Evolutionary conservation across 257 asterid genomes (phyloP), one percentile per base, ranked within the genome.

Genomic region (Vinca minor): DNA sequence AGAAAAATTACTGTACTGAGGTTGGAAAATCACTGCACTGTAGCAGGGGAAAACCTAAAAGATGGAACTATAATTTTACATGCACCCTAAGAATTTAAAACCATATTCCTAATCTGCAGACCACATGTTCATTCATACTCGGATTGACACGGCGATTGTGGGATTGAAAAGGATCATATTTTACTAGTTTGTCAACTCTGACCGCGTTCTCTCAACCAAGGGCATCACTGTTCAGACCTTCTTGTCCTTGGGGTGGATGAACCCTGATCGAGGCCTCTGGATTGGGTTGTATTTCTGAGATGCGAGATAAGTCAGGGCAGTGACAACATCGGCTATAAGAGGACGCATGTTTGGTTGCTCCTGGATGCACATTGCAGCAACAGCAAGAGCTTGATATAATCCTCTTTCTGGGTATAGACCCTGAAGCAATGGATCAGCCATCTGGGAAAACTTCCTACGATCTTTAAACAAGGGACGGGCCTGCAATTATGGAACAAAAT

Each of bases 291-390:
- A 80, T 28, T 76, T 82, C 63, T 82, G 90, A 0, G 82, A 76
- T 38, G 90, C 86, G 41, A 86, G 94, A 73, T 83, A 86, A 63
- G 76, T 71, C 20, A 84, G 69, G 57, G 91, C 87, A 0, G 87
- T 84, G n/a, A 82, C 91, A 4, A 86, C 87, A 46, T 87, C 91
- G 1, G 84, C 91, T 49, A 87, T 84, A 34, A 82, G 76, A 32
- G 91, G 95, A 26, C 91, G 77, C 86, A 81, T 76, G 35, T 67
- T 84, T 17, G 85, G 84, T 67, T 83, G 81, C 75, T 83, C 88
- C 50, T 83, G 82, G 23, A 83, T 84, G 34, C 88, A 83, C 88
- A 83, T 80, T 69, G 85, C 86, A 18, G 82, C 88, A 17, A 83
- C 81, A 7, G 88, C 84, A 60, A 80, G 85, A 49, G 86, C 86